phyloP scores from a whole-genome alignment of 208 protist species.

The Crithidia brevicula region DNA sequence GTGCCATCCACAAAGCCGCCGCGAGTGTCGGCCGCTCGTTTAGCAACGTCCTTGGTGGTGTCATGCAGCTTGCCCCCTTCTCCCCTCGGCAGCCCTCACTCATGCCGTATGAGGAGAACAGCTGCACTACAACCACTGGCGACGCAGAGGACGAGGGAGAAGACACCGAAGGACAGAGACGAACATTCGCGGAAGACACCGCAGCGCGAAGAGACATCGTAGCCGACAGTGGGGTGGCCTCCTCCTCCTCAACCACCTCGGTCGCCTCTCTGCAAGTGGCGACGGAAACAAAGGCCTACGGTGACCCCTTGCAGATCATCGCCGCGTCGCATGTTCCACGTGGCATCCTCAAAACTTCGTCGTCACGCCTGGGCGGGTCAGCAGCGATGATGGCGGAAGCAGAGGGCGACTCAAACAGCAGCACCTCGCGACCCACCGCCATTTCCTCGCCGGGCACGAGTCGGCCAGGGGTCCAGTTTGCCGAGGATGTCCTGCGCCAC shows the following conservation, averaged over 20 bases:
- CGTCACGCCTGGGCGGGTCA: not conserved
- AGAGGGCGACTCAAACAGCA: not conserved
- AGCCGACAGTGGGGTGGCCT: no score
- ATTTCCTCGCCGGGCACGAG: not conserved
- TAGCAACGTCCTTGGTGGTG: not conserved
- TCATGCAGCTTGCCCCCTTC: conserved; percentile 13
- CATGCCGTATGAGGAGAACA: not conserved
- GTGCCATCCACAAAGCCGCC: not conserved
- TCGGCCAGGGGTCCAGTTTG: conserved; percentile 12
- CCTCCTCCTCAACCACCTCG: not conserved
- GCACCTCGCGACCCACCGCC: conserved; percentile 11
- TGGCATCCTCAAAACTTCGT: conserved; percentile 18
- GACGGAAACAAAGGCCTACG: conserved; percentile 7
- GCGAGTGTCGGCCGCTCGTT: not conserved
- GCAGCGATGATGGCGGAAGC: not conserved
- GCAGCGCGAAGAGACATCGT: no score
- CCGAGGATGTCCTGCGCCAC: not conserved
- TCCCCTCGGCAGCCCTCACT: not conserved
- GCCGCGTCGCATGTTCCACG: conserved; percentile 8
- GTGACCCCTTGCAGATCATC: conserved; percentile 9
- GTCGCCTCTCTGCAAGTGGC: not conserved
- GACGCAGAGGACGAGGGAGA: not conserved
- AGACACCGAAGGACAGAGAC: not conserved
- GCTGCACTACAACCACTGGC: not conserved
- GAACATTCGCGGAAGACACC: no score